These are phyloP conservation scores for Vanrija sp. DNA, from an alignment of 1,284 basidiomycete genomes.

Conservation along the genomic window DNA sequence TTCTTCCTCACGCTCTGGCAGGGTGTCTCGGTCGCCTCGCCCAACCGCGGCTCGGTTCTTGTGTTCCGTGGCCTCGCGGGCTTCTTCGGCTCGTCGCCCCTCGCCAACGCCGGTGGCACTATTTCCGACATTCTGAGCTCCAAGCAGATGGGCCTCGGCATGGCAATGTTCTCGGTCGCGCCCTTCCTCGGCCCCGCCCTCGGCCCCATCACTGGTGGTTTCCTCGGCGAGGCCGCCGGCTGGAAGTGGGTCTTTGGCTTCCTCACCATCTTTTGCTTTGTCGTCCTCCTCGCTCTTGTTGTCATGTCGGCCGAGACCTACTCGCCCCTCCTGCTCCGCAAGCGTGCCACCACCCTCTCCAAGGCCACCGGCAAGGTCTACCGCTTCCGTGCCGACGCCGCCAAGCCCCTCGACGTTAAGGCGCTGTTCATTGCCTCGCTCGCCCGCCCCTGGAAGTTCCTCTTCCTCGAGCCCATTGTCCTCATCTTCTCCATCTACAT, in stretches of 20 bases:
- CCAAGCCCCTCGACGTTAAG: slow-evolving; percentile 36
- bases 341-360: slow-evolving; percentile 42
- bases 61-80: slow-evolving; percentile 45
- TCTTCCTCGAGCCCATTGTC: slow-evolving; percentile 52
- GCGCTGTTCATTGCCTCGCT: slow-evolving; percentile 47
- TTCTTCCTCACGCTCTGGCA: slow-evolving; percentile 40
- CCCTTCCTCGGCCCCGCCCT: slow-evolving; percentile 20
- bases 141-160: slow-evolving; percentile 40
- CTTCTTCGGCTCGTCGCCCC: slow-evolving; percentile 45
- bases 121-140: slow-evolving; percentile 43
- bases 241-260: slow-evolving; percentile 63
- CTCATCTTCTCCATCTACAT: slow-evolving; percentile 54
- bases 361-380: slow-evolving; percentile 49
- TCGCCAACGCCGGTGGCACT: slow-evolving; percentile 47
- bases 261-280: slow-evolving; percentile 54
- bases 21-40: slow-evolving; percentile 29
- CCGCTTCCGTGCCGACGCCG: slow-evolving; percentile 51
- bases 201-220: slow-evolving; percentile 44
- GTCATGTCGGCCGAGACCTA: slow-evolving; percentile 51
- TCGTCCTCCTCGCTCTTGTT: slow-evolving; percentile 17
- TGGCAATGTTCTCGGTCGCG: slow-evolving; percentile 22
- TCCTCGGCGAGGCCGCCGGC: slow-evolving; percentile 42
- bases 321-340: slow-evolving; percentile 48
- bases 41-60: slow-evolving; percentile 29
- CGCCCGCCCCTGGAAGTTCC: slow-evolving; percentile 51